Conservation (phyloP, 2,329 filamentous ascomycete species). For the Fusarium nisikadoi region DNA sequence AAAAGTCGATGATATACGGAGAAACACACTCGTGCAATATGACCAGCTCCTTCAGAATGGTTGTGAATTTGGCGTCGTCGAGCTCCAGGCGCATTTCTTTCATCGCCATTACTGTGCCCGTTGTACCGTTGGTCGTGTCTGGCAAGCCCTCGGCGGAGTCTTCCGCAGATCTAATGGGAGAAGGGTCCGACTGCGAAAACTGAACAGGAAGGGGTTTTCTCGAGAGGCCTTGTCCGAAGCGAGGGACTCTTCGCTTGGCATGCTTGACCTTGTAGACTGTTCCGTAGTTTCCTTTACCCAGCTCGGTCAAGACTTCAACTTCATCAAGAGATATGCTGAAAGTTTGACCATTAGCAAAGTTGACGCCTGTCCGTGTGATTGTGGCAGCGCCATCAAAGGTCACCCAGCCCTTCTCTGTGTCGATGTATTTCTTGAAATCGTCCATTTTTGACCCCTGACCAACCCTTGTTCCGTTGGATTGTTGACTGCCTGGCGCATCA, state of each 20-base stretch:
- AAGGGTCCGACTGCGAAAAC: constrained; percentile 51
- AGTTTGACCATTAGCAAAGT: constrained; percentile 88
- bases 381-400: constrained; percentile 94
- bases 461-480: constrained; percentile 49
- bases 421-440: constrained; percentile 81
- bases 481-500: constrained; percentile 23
- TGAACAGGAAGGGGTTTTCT: constrained; percentile 56
- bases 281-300: constrained; percentile 98
- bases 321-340: constrained; percentile 97
- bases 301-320: constrained; percentile 89
- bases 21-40: constrained; percentile 95
- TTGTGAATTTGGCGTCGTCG: constrained; percentile 95
- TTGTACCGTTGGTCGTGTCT: constrained; percentile 56
- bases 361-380: constrained; percentile 87
- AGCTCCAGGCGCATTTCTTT: constrained; percentile 97
- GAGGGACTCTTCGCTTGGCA: constrained; percentile 69
- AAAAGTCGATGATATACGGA: constrained; percentile 98
- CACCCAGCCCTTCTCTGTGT: constrained; percentile 89
- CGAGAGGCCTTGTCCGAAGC: constrained; percentile 68
- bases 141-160: constrained; percentile 46
- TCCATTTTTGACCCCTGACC: constrained; percentile 62
- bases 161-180: constrained; percentile 45
- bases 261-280: constrained; percentile 98
- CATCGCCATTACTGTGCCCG: constrained; percentile 95
- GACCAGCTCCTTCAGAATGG: constrained; percentile 97